phyloP scores from a whole-genome alignment of 169 alveolate genomes.

The Eimeria tenella region DNA sequence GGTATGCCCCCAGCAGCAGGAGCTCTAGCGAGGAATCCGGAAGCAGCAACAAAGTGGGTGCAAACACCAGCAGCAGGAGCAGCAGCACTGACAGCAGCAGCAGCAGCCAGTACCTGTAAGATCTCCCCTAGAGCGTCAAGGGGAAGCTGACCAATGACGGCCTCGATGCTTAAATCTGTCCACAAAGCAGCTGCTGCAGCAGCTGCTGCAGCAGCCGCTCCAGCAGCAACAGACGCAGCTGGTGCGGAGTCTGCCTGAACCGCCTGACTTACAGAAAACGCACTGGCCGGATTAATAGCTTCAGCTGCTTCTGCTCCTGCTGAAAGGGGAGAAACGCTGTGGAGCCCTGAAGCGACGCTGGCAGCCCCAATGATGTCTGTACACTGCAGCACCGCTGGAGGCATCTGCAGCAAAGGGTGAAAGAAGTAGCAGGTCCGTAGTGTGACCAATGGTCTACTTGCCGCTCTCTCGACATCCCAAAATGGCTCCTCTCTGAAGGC shows the following conservation, averaged over 20 bases:
- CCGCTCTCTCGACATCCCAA: background rate
- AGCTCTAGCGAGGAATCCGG: background rate
- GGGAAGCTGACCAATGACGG: conserved; percentile 37
- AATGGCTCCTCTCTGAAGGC: background rate
- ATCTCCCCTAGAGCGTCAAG: background rate
- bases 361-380: conserved; percentile 1
- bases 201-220: conserved; percentile 33
- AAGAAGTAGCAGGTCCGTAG: conserved; percentile 24
- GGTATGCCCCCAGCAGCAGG: background rate
- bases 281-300: conserved; percentile 7
- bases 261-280: background rate
- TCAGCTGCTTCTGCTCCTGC: conserved; percentile 13
- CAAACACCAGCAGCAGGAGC: background rate
- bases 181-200: conserved; percentile 1
- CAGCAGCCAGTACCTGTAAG: background rate
- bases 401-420: background rate
- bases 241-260: background rate
- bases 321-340: conserved; percentile 8
- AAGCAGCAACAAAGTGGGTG: background rate
- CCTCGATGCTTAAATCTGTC: background rate
- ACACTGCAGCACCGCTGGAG: background rate
- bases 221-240: conserved; percentile 10
- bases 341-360: conserved; percentile 10
- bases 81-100: conserved; percentile 49
- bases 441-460: background rate